Base-by-base conservation (phyloP, 208 protist species). In the Crithidia thermophila region DNA sequence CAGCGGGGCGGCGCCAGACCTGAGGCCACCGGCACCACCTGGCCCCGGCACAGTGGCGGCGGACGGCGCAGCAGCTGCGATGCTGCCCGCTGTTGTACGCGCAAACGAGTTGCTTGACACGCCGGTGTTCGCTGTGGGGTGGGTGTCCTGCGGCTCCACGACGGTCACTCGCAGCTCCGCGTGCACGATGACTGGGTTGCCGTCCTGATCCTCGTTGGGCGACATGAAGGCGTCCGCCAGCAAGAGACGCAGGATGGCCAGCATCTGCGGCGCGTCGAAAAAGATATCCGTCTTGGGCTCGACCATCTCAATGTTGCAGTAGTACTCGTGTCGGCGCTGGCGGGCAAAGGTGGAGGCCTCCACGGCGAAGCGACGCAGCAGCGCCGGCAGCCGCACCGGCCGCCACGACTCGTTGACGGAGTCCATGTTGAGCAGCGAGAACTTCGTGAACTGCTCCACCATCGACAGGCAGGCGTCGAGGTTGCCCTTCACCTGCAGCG, bases 401-500 rank as follows among this genome's bases (percentile, higher is more conserved):
- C 83, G 85, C 88, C 85, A 94, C 45, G 68, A 72, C 63, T 92
- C 79, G 30, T 81, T 81, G 50, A 93, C 79, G 27, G 68, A 75
- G n/a, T 94, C 85, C 82, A 88, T 83, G 71, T 90, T 96, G 23
- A 94, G 70, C 67, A 66, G 53, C 31, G 87, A 84, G 45, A 93
- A 81, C n/a, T 77, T 79, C 1, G 82, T 42, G 71, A 93, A 93
- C 43, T 85, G 74, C 55, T 93, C 82, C 27, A 93, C 82, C 63
- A 93, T 68, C 2, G 71, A 67, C 43, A 80, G 51, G 55, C 86
- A 94, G 18, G 81, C 79, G 50, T 90, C 77, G n/a, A 96, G 57
- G 65, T 92, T 77, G n/a, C 79, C 86, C 11, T 75, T 64, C 28
- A 96, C 66, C 20, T 69, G 74, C 53, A 78, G 63, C 33, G 82